Evolutionary conservation across 768 basidiomycete genomes (phyloP), one percentile per base, ranked within the genome.

Genomic region (Lactifluus echinatus): DNA sequence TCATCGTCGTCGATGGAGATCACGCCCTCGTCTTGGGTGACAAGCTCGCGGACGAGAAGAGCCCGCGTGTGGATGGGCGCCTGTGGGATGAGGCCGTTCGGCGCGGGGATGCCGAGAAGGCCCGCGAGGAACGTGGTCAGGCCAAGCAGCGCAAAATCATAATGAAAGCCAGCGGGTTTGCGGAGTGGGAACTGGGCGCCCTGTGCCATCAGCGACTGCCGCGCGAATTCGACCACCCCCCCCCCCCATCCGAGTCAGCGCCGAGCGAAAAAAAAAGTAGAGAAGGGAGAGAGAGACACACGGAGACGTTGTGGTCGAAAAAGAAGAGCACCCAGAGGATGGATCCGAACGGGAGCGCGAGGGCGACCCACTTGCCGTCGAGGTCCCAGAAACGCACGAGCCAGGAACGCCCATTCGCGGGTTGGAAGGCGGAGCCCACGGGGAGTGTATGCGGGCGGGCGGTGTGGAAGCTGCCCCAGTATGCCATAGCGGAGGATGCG

Each of bases 271-370:
- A 28, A n/a, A n/a, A n/a, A n/a, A n/a, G n/a, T n/a, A 21, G 44
- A 28, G n/a, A 3, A 31, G 28, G 3, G 28, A 37, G 31, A 7
- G 23, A 40, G 12, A 7, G 8, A 72, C 86, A 64, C 68, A 90
- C 89, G 46, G 91, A 93, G 52, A 93, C 89, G 64, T 94, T 94
- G 63, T 93, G 89, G 62, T 97, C 93, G 63, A 96, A 96, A 75
- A 93, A 93, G 73, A 97, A 95, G 43, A 96, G 72, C 23, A 95
- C 79, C 82, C 89, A 96, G 5, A 98, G 74, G 21, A 93, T 75
- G 40, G 93, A 70, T 2, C 93, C 94, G 65, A 96, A 96, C 0
- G 93, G 93, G 42, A 93, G 74, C 0, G 93, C 89, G 28, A 91
- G 84, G 11, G 85, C 89, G 3, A 94, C 85, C 88, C 91, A 96